Conservation (phyloP, 163 green algal genomes). For the Volvox carteri region DNA sequence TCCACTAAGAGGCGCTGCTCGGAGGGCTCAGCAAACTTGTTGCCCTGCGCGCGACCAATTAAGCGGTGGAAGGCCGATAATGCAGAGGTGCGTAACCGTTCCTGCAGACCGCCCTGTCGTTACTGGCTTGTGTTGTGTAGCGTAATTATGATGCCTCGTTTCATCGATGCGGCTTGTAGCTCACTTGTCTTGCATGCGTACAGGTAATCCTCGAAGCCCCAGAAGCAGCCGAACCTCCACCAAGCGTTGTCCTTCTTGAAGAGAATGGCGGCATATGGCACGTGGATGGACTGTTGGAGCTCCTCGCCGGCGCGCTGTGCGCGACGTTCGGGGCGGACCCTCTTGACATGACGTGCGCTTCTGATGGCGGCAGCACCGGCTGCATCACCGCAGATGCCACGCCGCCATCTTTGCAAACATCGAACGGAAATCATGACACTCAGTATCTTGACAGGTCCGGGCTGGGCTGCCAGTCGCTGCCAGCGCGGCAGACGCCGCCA, state of each 20-base stretch:
- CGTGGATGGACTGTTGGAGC: slow-evolving; percentile 33
- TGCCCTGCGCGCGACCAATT: background rate
- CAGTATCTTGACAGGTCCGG: no score
- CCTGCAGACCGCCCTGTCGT: no score
- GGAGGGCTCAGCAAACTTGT: slow-evolving; percentile 1
- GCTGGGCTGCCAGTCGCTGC: background rate
- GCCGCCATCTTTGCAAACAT: no score
- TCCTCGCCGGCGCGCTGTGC: slow-evolving; percentile 28
- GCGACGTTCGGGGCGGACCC: slow-evolving; percentile 24
- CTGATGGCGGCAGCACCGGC: background rate
- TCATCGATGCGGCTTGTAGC: background rate
- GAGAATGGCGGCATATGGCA: slow-evolving; percentile 38
- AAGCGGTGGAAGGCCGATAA: background rate
- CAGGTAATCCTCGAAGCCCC: slow-evolving; percentile 22
- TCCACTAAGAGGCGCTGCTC: slow-evolving; percentile 27
- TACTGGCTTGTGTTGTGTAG: no score
- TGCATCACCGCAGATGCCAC: background rate
- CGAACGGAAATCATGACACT: no score
- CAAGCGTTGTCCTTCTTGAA: slow-evolving; percentile 10
- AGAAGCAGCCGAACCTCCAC: background rate
- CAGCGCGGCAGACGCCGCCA: background rate
- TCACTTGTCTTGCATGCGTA: background rate
- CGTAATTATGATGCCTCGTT: background rate
- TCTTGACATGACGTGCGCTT: background rate
- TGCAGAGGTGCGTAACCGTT: background rate